These are phyloP conservation scores for Sarocladiaceae sp. DNA, from an alignment of 2,329 filamentous ascomycete genomes.

Conservation along the genomic window DNA sequence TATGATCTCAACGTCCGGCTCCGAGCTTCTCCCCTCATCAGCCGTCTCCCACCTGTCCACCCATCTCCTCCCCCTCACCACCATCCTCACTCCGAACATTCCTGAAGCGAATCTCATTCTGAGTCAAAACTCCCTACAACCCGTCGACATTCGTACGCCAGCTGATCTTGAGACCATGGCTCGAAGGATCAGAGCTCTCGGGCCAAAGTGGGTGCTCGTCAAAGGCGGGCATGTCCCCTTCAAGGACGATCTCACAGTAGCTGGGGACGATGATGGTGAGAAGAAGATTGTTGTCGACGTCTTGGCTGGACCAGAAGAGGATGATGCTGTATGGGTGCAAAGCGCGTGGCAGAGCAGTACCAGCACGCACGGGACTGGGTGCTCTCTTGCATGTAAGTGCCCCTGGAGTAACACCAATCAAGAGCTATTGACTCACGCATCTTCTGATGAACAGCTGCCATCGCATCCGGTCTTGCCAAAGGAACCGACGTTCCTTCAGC, in stretches of 20 bases:
- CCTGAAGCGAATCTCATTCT: constrained; percentile 69
- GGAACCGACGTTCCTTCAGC: constrained; percentile 53
- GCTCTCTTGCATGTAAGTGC: constrained; percentile 77
- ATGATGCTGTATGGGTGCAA: constrained; percentile 58
- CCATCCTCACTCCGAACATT: constrained; percentile 71
- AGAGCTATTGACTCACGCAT: neutral
- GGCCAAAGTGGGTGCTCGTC: constrained; percentile 75
- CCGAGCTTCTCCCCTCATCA: constrained; percentile 59
- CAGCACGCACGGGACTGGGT: constrained; percentile 93
- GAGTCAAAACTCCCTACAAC: constrained; percentile 39
- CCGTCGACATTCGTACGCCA: constrained; percentile 44
- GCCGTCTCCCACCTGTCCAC: constrained; percentile 59
- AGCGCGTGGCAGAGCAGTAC: constrained; percentile 66
- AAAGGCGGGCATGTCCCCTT: constrained; percentile 92
- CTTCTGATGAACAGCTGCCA: constrained; percentile 49
- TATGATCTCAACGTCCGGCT: constrained; percentile 84
- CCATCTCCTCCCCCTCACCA: constrained; percentile 61
- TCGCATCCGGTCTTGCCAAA: constrained; percentile 67
- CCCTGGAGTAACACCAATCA: neutral
- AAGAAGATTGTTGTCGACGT: constrained; percentile 71
- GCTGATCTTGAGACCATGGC: constrained; percentile 68
- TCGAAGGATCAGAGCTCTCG: constrained; percentile 59
- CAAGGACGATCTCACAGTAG: constrained; percentile 55
- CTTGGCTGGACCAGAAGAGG: constrained; percentile 56
- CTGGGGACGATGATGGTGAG: constrained; percentile 50